These are phyloP conservation scores for Fagus crenata DNA, from an alignment of 306 rosid species.

Conservation along the genomic window DNA sequence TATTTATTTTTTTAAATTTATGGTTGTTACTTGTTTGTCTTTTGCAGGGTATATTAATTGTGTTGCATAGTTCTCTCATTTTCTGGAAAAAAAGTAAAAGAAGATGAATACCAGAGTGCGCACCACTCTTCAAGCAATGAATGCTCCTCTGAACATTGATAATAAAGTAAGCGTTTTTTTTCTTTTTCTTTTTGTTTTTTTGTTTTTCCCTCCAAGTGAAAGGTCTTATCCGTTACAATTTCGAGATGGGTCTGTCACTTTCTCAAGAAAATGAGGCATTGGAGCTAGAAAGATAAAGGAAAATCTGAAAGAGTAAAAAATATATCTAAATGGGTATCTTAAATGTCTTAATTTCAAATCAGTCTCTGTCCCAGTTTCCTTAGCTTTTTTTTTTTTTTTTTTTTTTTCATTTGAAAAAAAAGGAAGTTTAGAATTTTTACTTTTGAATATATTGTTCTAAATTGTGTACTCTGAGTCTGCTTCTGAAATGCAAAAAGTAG, in stretches of 20 bases:
- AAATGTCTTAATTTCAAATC: constrained; percentile 30
- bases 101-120: constrained; percentile 65
- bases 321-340: constrained; percentile 7
- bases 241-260: constrained; percentile 28
- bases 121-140: constrained; percentile 59
- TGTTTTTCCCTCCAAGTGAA: constrained; percentile 6
- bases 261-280: constrained; percentile 27
- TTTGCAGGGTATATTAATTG: constrained; percentile 34
- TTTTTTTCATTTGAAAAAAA: neutral
- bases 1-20: too few species aligned
- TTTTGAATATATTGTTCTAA: constrained; percentile 29
- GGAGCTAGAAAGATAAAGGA: constrained; percentile 11
- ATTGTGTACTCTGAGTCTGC: constrained; percentile 16
- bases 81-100: constrained; percentile 33
- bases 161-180: constrained; percentile 50
- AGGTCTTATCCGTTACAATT: constrained; percentile 26
- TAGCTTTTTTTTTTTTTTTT: too few species aligned
- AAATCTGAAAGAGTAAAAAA: constrained; percentile 8
- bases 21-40: constrained; percentile 23
- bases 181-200: neutral
- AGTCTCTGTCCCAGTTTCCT: neutral
- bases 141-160: constrained; percentile 49
- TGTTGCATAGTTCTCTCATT: constrained; percentile 41
- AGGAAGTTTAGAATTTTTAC: constrained; percentile 26
- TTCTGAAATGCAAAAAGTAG: constrained; percentile 27